Percentiles rank a stretch among this genome's conserved stretches.
phyloP scores from a whole-genome alignment of 2,329 filamentous ascomycete species.

The Colletotrichum lupini region DNA sequence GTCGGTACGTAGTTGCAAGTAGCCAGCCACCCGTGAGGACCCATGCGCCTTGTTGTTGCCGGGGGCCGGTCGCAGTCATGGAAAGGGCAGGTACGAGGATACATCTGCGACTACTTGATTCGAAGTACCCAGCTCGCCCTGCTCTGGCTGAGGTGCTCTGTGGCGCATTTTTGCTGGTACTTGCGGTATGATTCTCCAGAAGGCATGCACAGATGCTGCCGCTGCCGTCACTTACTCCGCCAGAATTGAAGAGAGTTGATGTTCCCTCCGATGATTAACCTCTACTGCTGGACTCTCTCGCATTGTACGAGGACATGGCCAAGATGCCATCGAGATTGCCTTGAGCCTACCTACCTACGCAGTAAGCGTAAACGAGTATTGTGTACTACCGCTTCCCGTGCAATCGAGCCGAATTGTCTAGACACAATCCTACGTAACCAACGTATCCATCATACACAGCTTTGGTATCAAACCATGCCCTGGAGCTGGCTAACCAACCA shows the following conservation, averaged over 20 bases:
- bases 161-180: neutral
- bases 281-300: neutral
- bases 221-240: slow-evolving; percentile 3
- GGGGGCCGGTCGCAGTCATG: neutral
- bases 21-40: neutral
- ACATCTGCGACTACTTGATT: neutral
- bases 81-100: slow-evolving; percentile 4
- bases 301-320: neutral
- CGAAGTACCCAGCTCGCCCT: neutral
- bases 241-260: neutral
- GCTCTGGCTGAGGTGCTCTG: no score
- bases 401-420: neutral
- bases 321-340: neutral
- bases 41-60: neutral
- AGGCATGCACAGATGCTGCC: slow-evolving; percentile 17
- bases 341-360: neutral
- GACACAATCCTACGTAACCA: neutral
- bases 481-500: slow-evolving; percentile 10
- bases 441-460: neutral
- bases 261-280: neutral
- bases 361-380: neutral
- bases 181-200: neutral
- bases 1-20: slow-evolving; percentile 2
- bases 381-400: neutral
- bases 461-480: neutral